Evolutionary conservation across 2,329 filamentous ascomycete species (phyloP).

Genomic region (Stachybotrys elegans): DNA sequence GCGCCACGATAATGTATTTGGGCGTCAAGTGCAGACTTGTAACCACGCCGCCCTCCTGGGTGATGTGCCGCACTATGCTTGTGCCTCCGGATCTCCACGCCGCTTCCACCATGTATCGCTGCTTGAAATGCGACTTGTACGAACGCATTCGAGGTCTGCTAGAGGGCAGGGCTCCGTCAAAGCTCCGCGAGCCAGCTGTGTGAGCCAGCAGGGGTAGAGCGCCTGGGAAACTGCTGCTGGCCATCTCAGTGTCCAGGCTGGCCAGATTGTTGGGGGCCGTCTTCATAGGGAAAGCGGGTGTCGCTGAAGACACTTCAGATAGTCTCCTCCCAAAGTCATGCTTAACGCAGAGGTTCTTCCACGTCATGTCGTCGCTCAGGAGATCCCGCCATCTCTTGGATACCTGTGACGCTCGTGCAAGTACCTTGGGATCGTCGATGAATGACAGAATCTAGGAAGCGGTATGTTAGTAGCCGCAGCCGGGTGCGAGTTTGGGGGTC

Average conservation of each 20-base stretch:
- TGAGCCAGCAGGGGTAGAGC: conserved; percentile 31
- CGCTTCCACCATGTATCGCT: conserved; percentile 93
- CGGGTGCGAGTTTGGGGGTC: conserved; percentile 5
- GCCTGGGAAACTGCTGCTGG: conserved; percentile 38
- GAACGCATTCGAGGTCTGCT: conserved; percentile 61
- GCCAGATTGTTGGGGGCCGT: conserved; percentile 23
- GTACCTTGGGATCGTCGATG: conserved; percentile 91
- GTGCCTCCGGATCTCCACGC: conserved; percentile 93
- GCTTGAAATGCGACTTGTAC: conserved; percentile 96
- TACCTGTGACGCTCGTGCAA: conserved; percentile 93
- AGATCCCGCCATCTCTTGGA: conserved; percentile 91
- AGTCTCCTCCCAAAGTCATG: conserved; percentile 72
- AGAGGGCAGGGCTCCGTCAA: conserved; percentile 40
- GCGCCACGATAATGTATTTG: conserved; percentile 94
- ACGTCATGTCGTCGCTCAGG: conserved; percentile 93
- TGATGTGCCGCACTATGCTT: conserved; percentile 80
- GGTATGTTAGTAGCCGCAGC: too few relatives aligned
- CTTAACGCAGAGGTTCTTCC: conserved; percentile 96
- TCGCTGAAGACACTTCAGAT: conserved; percentile 42
- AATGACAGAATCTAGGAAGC: conserved; percentile 94
- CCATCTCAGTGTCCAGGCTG: conserved; percentile 30
- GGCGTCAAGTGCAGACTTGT: conserved; percentile 90
- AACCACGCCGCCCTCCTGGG: conserved; percentile 92
- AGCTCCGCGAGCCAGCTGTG: conserved; percentile 42
- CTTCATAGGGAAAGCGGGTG: conserved; percentile 21